phyloP scores from a whole-genome alignment of 805 yeast genomes.

The Candida ulmi region DNA sequence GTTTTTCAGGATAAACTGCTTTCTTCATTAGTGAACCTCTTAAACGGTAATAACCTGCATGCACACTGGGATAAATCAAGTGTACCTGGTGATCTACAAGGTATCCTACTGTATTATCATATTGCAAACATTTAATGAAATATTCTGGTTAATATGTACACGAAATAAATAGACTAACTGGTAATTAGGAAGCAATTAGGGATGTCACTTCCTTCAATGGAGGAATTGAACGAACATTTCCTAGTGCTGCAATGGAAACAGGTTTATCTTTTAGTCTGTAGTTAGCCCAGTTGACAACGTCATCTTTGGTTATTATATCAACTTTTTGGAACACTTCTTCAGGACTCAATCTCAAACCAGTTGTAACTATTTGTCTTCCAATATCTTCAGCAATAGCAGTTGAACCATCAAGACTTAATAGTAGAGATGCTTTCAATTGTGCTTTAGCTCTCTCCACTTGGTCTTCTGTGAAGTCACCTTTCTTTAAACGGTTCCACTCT shows the following conservation, averaged over 20 bases:
- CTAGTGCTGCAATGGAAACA: conserved; percentile 86
- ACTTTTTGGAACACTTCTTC: conserved; percentile 54
- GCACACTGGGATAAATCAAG: no score
- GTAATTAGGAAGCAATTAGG: conserved; percentile 16
- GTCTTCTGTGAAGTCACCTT: conserved; percentile 69
- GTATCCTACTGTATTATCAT: no score
- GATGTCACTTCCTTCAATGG: conserved; percentile 55
- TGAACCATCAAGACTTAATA: conserved; percentile 87
- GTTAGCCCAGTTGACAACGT: conserved; percentile 85
- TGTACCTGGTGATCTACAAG: no score
- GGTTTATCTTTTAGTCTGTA: conserved; percentile 74
- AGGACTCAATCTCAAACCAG: conserved; percentile 58
- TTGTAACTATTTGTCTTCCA: conserved; percentile 94
- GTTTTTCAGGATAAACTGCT: no score
- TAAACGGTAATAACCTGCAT: no score
- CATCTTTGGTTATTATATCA: conserved; percentile 69
- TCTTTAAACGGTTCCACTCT: conserved; percentile 86
- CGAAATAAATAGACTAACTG: background rate
- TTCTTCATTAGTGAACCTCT: no score
- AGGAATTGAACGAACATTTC: conserved; percentile 71
- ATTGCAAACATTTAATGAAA: no score
- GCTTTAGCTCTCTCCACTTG: conserved; percentile 95
- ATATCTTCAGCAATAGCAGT: conserved; percentile 97
- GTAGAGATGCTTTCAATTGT: conserved; percentile 86
- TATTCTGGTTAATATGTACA: no score